Percentiles rank a stretch among this genome's conserved stretches.
Evolutionary conservation across 495 filamentous ascomycete genomes (phyloP).

Genomic region (Lichina pygmaea): DNA sequence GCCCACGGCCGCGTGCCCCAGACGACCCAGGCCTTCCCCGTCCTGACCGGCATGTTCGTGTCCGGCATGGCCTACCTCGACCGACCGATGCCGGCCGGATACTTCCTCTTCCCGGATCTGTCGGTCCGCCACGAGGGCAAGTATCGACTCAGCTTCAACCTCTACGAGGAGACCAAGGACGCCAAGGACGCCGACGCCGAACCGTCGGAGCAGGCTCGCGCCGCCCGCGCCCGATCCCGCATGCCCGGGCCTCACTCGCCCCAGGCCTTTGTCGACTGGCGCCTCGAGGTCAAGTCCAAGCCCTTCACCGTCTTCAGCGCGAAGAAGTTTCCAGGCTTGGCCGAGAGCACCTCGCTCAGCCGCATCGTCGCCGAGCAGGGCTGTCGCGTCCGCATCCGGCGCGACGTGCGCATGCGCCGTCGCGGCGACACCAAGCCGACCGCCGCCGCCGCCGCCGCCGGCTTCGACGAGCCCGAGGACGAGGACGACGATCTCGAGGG

Average conservation of each 20-base stretch:
- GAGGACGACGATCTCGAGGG: neutral
- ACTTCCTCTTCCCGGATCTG: conserved; percentile 94
- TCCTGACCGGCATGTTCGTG: conserved; percentile 84
- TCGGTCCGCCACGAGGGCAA: conserved; percentile 90
- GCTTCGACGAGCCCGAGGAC: neutral
- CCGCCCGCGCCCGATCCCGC: conserved; percentile 1
- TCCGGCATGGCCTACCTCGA: conserved; percentile 94
- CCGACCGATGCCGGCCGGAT: conserved; percentile 70
- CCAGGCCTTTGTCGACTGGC: conserved; percentile 22
- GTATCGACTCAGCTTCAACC: conserved; percentile 67
- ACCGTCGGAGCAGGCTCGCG: conserved; percentile 6
- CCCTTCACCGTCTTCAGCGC: conserved; percentile 85
- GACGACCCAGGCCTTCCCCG: conserved; percentile 38
- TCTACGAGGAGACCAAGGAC: conserved; percentile 84
- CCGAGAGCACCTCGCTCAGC: conserved; percentile 72
- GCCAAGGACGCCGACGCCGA: conserved; percentile 33
- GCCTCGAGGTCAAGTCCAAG: conserved; percentile 73
- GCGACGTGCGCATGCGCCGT: conserved; percentile 91
- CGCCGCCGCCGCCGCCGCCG: neutral
- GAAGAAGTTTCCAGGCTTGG: conserved; percentile 93
- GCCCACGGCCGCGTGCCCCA: conserved; percentile 51
- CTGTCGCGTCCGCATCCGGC: conserved; percentile 84
- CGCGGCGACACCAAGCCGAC: conserved; percentile 31
- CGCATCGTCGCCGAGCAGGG: conserved; percentile 88
- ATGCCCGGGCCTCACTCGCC: conserved; percentile 11